A percentile compares a stretch with the other conserved stretches of the same genome.
These are phyloP conservation scores for Adansonia grandidieri DNA, from an alignment of 441 rosid species.

Conservation along the genomic window DNA sequence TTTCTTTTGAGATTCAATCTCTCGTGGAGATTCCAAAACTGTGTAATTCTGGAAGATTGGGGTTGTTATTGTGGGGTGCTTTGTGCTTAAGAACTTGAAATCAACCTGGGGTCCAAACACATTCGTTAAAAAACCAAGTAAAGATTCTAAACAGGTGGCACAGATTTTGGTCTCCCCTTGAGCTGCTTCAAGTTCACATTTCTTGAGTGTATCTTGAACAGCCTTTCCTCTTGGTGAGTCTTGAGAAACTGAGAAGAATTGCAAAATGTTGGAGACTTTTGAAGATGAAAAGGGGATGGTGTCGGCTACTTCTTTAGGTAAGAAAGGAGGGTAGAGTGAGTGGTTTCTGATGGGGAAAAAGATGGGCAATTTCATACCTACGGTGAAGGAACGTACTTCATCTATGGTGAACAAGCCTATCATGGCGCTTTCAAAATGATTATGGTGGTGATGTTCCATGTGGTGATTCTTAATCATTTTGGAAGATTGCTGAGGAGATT, in stretches of 20 bases:
- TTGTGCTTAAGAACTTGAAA: background rate
- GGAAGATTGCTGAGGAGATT: background rate
- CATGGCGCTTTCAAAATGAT: background rate
- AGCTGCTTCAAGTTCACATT: background rate
- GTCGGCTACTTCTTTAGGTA: background rate
- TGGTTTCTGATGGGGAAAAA: constrained; percentile 11
- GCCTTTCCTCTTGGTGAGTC: background rate
- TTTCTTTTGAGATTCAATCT: constrained; percentile 1
- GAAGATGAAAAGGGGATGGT: constrained; percentile 6
- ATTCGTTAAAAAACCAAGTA: background rate
- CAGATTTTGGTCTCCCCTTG: constrained; percentile 15
- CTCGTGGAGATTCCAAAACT: background rate
- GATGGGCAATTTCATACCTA: background rate
- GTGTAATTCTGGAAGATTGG: background rate
- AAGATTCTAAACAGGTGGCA: constrained; percentile 3
- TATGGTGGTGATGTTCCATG: background rate
- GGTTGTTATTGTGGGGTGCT: background rate
- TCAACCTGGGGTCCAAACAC: background rate
- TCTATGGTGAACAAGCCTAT: constrained; percentile 13
- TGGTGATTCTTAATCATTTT: background rate
- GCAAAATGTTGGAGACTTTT: background rate
- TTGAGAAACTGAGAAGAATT: background rate
- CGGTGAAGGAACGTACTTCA: background rate
- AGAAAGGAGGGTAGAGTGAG: constrained; percentile 7
- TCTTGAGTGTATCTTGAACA: background rate